Conservation (phyloP, 75 land plant species). For the Ceratopteris richardii region DNA sequence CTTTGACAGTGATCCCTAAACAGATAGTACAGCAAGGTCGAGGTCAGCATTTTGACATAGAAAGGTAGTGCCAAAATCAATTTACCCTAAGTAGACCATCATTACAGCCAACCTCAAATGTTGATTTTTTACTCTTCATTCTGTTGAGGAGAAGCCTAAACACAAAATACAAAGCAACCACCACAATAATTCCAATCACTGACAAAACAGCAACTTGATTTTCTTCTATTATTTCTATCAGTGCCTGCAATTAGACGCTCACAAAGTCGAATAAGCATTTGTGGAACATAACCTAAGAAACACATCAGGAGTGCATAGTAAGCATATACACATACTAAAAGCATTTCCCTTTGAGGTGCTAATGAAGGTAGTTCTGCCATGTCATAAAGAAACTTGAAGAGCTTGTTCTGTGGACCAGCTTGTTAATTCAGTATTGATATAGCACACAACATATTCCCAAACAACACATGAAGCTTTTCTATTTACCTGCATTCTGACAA, state of each 20-base stretch:
- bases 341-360: constrained; percentile 41
- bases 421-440: not conserved
- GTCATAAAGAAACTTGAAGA: constrained; percentile 68
- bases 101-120: not conserved
- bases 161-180: constrained; percentile 31
- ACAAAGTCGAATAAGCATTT: not conserved
- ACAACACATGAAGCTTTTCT: not conserved
- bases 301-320: not conserved
- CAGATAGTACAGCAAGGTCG: not conserved
- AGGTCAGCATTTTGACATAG: not conserved
- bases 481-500: not conserved
- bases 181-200: constrained; percentile 37
- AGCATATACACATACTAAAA: constrained; percentile 62
- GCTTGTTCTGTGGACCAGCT: constrained; percentile 47
- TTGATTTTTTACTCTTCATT: constrained; percentile 17
- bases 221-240: constrained; percentile 60
- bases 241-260: constrained; percentile 28
- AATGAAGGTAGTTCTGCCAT: constrained; percentile 59
- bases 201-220: constrained; percentile 64
- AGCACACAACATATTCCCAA: not conserved
- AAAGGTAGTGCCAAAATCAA: not conserved
- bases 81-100: not conserved
- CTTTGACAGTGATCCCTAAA: constrained; percentile 12
- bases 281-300: not conserved
- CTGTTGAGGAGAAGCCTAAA: constrained; percentile 51